Conservation (phyloP, 805 yeast species). For the Suhomyces faveliae region DNA sequence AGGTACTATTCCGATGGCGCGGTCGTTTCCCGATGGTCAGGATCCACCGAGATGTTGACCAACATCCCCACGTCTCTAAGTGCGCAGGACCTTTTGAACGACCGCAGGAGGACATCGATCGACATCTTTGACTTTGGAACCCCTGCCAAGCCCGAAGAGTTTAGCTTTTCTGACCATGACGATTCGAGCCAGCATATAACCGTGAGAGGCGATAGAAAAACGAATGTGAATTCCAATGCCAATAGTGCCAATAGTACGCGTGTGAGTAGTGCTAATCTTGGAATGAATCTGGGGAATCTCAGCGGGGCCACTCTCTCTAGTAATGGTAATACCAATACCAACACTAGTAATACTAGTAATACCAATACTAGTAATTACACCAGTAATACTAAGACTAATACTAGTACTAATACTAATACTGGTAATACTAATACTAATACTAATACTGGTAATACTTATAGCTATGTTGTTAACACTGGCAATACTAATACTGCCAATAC, state of each 20-base stretch:
- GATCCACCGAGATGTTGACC: constrained; percentile 3
- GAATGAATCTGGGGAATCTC: no score
- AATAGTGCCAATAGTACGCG: neutral
- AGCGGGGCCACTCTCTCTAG: no score
- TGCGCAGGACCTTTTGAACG: constrained; percentile 6
- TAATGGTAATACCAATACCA: no score
- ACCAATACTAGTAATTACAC: no score
- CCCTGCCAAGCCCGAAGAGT: constrained; percentile 1
- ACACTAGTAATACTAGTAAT: neutral
- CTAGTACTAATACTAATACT: neutral
- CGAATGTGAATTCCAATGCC: neutral
- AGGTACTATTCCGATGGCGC: constrained; percentile 22
- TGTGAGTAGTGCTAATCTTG: no score
- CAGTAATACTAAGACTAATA: no score
- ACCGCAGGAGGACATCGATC: constrained; percentile 1
- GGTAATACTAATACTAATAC: constrained; percentile 1
- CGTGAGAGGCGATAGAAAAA: neutral
- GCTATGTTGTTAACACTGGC: neutral
- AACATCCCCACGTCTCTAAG: constrained; percentile 5
- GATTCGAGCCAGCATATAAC: constrained; percentile 16
- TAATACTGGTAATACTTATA: no score
- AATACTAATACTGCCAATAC: no score
- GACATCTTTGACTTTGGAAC: constrained; percentile 4
- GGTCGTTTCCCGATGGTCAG: constrained; percentile 11
- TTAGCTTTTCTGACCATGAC: constrained; percentile 27